phyloP scores from a whole-genome alignment of 441 rosid genomes.

The Populus hybrid region DNA sequence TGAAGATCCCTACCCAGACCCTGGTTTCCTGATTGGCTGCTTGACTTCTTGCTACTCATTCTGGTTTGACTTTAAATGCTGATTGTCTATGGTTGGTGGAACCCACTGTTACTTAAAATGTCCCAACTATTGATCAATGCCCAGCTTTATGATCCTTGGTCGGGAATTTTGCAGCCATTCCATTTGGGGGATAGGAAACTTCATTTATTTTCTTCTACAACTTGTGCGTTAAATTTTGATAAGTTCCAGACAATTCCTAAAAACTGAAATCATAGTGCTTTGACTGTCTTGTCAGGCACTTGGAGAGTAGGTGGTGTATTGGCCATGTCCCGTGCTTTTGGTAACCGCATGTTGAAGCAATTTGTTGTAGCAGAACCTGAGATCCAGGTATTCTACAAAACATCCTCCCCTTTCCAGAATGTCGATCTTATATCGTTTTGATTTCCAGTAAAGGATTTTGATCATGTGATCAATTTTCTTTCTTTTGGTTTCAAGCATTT shows the following conservation, averaged over 20 bases:
- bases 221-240: neutral
- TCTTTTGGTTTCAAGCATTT: neutral
- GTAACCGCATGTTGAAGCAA: slow-evolving; percentile 97
- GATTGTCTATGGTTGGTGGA: neutral
- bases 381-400: slow-evolving; percentile 65
- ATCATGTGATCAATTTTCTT: neutral
- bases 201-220: neutral
- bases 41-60: neutral
- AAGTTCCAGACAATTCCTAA: neutral
- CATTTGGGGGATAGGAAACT: neutral
- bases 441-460: neutral
- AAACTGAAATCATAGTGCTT: slow-evolving; percentile 12
- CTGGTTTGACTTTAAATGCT: neutral
- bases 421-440: neutral
- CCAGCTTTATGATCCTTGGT: neutral
- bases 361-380: slow-evolving; percentile 97
- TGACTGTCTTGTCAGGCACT: slow-evolving; percentile 58
- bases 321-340: slow-evolving; percentile 99
- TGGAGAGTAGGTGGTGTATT: slow-evolving; percentile 99
- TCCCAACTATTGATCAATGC: neutral
- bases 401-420: neutral
- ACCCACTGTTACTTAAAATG: neutral
- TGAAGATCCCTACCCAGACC: neutral
- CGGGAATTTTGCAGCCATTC: neutral
- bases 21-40: neutral